phyloP scores from a whole-genome alignment of 441 rosid genomes.

The Corymbia citriodora region DNA sequence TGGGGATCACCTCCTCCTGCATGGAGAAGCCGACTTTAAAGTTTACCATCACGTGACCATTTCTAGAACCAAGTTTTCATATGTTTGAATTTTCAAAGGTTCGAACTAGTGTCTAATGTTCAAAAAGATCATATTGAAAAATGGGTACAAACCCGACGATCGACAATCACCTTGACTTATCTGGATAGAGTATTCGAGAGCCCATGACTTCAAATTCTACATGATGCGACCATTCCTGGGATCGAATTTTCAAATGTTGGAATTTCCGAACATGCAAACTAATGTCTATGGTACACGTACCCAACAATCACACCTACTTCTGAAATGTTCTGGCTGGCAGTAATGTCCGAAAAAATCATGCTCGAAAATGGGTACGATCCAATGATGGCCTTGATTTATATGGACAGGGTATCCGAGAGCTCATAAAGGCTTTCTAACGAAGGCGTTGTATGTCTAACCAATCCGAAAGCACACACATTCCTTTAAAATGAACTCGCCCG shows the following conservation, averaged over 20 bases:
- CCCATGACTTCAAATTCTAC: background rate
- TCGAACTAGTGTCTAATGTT: background rate
- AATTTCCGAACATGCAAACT: too few species aligned
- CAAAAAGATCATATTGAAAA: background rate
- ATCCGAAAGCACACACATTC: fast-evolving
- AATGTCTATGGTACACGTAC: too few species aligned
- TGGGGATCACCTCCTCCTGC: background rate
- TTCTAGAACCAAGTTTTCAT: background rate
- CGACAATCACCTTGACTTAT: too few species aligned
- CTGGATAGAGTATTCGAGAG: background rate
- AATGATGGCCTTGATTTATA: too few species aligned
- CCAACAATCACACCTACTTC: too few species aligned
- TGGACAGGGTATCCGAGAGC: background rate
- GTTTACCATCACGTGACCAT: background rate
- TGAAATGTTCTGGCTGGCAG: too few species aligned
- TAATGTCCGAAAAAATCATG: background rate
- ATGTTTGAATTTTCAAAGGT: background rate
- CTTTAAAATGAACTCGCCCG: background rate
- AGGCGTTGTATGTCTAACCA: background rate
- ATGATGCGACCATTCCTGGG: too few species aligned
- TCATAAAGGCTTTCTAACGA: background rate
- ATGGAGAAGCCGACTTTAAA: background rate
- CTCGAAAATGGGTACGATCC: background rate
- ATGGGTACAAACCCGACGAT: fast-evolving
- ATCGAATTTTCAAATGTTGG: too few species aligned